Conservation (phyloP, 345 rosid genomes). For the Sonneratia caseolaris region DNA sequence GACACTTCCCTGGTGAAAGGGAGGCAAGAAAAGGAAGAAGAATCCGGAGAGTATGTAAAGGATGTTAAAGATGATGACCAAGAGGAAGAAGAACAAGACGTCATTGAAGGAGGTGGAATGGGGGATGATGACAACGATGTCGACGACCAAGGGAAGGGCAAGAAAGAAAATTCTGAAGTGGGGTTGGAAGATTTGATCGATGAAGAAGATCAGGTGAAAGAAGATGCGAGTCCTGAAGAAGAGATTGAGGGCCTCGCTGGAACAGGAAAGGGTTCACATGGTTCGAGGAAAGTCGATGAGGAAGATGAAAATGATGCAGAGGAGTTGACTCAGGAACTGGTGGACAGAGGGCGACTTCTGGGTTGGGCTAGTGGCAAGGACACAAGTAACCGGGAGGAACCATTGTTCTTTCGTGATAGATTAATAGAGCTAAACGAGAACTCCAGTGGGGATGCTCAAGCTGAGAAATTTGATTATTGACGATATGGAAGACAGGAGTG, state of each 20-base stretch:
- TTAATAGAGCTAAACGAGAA: slow-evolving; percentile 1
- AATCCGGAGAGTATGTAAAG: slow-evolving; percentile 22
- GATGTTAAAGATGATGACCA: slow-evolving; percentile 19
- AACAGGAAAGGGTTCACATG: background rate
- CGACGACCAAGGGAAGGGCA: slow-evolving; percentile 31
- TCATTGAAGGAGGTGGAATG: slow-evolving; percentile 29
- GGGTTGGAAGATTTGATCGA: slow-evolving; percentile 52
- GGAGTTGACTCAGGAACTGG: background rate
- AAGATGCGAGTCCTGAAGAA: slow-evolving; percentile 21
- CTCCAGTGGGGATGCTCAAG: background rate
- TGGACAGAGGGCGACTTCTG: background rate
- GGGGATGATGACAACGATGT: slow-evolving; percentile 44
- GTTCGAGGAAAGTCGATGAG: slow-evolving; percentile 12
- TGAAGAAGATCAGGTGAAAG: slow-evolving; percentile 40
- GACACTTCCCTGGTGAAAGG: slow-evolving; percentile 6
- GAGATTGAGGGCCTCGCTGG: slow-evolving; percentile 11
- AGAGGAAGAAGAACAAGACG: slow-evolving; percentile 13
- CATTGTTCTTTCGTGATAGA: background rate
- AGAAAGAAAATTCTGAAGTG: slow-evolving; percentile 36
- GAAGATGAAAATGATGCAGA: slow-evolving; percentile 7
- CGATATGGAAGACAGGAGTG: background rate
- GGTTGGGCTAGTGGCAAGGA: background rate
- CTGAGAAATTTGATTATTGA: background rate
- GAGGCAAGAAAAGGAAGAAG: slow-evolving; percentile 14
- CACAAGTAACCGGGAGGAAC: background rate